These are phyloP conservation scores for Sugiyamaella novakii DNA, from an alignment of 1,139 yeast genomes.

Conservation along the genomic window DNA sequence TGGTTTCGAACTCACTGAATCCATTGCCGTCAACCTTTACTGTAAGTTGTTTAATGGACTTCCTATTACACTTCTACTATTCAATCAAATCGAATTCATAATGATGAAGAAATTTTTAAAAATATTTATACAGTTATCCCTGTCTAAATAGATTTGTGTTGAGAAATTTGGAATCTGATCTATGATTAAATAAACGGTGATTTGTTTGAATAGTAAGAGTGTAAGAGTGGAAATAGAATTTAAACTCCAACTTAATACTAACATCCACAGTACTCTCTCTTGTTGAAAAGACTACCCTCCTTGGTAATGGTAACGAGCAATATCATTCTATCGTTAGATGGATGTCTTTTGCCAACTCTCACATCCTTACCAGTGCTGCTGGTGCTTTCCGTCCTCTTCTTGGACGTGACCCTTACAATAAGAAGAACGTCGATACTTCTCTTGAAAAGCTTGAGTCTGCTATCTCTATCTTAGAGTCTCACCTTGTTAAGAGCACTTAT, in stretches of 20 bases:
- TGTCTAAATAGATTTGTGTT: conserved; percentile 81
- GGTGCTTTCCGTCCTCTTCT: conserved; percentile 47
- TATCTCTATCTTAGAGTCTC: conserved; percentile 40
- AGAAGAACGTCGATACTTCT: conserved; percentile 69
- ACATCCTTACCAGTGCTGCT: conserved; percentile 53
- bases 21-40: conserved; percentile 65
- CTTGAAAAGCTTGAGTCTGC: conserved; percentile 47
- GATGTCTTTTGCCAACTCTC: conserved; percentile 80
- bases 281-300: conserved; percentile 45
- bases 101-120: conserved; percentile 59
- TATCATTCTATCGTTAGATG: conserved; percentile 75
- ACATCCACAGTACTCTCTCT: conserved; percentile 36
- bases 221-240: conserved; percentile 32
- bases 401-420: conserved; percentile 71
- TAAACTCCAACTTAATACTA: conserved; percentile 17
- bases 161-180: conserved; percentile 49
- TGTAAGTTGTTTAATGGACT: conserved; percentile 33
- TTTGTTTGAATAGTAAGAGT: not conserved
- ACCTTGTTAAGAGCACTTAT: conserved; percentile 71
- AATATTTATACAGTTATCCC: conserved; percentile 78
- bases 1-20: conserved; percentile 78
- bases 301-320: conserved; percentile 67
- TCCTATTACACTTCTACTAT: not conserved
- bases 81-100: conserved; percentile 27
- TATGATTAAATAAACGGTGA: not conserved